phyloP scores from a whole-genome alignment of 2,329 filamentous ascomycete species.

The Phoma herbarum region DNA sequence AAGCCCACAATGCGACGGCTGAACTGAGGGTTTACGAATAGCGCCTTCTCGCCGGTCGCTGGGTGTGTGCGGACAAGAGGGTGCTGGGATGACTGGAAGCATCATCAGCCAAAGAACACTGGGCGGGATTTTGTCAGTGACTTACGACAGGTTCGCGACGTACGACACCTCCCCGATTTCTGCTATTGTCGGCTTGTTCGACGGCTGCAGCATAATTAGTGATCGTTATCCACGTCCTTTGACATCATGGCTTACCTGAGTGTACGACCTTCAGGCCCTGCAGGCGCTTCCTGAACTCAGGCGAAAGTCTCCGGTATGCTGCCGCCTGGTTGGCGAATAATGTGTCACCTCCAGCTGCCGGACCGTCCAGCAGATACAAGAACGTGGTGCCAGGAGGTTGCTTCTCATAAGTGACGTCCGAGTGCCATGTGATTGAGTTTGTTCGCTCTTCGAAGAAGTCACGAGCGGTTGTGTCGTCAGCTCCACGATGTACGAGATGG shows the following conservation, averaged over 20 bases:
- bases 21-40: slow-evolving; percentile 87
- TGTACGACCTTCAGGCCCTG: slow-evolving; percentile 84
- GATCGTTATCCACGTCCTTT: neutral
- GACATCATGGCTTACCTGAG: slow-evolving; percentile 63
- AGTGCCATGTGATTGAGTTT: slow-evolving; percentile 88
- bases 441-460: slow-evolving; percentile 74
- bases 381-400: slow-evolving; percentile 93
- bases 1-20: slow-evolving; percentile 81
- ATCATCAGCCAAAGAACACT: too few species aligned
- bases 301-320: slow-evolving; percentile 82
- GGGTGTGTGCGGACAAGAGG: slow-evolving; percentile 85
- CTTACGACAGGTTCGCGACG: slow-evolving; percentile 74
- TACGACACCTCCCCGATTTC: slow-evolving; percentile 73
- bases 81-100: slow-evolving; percentile 67
- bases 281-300: slow-evolving; percentile 78
- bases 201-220: slow-evolving; percentile 47
- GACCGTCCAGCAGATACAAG: slow-evolving; percentile 85
- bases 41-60: slow-evolving; percentile 79
- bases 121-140: too few species aligned
- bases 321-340: slow-evolving; percentile 81
- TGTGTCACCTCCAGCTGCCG: slow-evolving; percentile 82
- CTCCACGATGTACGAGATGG: slow-evolving; percentile 79
- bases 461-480: slow-evolving; percentile 67
- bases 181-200: slow-evolving; percentile 78
- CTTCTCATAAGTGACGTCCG: slow-evolving; percentile 85